A percentile compares a stretch with the other conserved stretches of the same genome.
phyloP scores from a whole-genome alignment of 1,139 yeast genomes.

The Schizosaccharomyces versatilis region DNA sequence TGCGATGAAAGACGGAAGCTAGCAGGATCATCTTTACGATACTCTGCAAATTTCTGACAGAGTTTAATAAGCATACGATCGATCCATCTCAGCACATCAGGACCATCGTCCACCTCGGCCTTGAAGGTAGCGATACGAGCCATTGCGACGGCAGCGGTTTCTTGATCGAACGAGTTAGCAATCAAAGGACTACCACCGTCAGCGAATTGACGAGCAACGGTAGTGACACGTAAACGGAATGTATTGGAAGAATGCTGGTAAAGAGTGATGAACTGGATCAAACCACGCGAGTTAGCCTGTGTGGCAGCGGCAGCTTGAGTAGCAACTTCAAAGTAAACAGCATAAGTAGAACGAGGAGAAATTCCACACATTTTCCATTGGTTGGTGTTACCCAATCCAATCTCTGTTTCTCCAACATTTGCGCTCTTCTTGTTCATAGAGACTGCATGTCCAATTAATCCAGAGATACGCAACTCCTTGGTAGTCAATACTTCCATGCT shows the following conservation, averaged over 20 bases:
- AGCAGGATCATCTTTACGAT: constrained; percentile 48
- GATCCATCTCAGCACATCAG: constrained; percentile 63
- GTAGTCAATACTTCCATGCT: constrained; percentile 73
- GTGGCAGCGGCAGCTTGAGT: constrained; percentile 24
- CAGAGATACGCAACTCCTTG: constrained; percentile 70
- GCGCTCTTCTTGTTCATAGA: constrained; percentile 40
- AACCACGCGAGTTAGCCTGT: constrained; percentile 18
- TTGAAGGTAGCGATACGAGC: constrained; percentile 82
- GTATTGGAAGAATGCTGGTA: constrained; percentile 43
- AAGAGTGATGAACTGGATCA: constrained; percentile 51
- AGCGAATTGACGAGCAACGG: constrained; percentile 46
- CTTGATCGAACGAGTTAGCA: constrained; percentile 74
- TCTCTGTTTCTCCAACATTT: constrained; percentile 76
- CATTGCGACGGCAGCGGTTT: constrained; percentile 93
- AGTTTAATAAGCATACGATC: constrained; percentile 67
- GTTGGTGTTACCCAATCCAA: constrained; percentile 81
- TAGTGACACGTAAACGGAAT: constrained; percentile 75
- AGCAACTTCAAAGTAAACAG: constrained; percentile 61
- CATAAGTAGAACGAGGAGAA: constrained; percentile 72
- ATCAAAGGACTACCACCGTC: constrained; percentile 29
- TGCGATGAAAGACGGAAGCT: constrained; percentile 61
- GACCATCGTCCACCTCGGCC: constrained; percentile 53
- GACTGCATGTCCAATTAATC: constrained; percentile 82
- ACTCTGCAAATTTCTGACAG: constrained; percentile 76
- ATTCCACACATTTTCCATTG: constrained; percentile 68